Percentiles rank a stretch among this genome's conserved stretches.
These are phyloP conservation scores for Podila minutissima DNA, from an alignment of 192 early-diverging fungal genomes.

Conservation along the genomic window DNA sequence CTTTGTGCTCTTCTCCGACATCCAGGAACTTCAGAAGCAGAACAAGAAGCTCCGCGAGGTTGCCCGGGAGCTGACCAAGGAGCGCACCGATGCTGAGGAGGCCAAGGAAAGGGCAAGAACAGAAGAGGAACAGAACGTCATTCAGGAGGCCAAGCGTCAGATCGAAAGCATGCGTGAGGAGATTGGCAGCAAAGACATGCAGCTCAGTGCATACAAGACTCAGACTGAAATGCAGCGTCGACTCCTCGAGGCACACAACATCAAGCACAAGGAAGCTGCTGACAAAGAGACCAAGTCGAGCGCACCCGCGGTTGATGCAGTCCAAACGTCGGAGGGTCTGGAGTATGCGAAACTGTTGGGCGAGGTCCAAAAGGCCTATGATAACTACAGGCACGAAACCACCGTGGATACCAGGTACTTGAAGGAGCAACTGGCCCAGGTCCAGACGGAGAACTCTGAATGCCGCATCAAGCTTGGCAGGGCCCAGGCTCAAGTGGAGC, in stretches of 20 bases:
- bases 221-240: slow-evolving; percentile 69
- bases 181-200: slow-evolving; percentile 57
- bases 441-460: slow-evolving; percentile 65
- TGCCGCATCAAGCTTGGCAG: slow-evolving; percentile 71
- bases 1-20: slow-evolving; percentile 61
- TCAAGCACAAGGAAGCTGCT: not conserved
- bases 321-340: not conserved
- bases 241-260: slow-evolving; percentile 41
- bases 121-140: slow-evolving; percentile 55
- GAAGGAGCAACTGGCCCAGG: slow-evolving; percentile 59
- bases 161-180: slow-evolving; percentile 68
- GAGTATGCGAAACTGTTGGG: slow-evolving; percentile 58
- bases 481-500: slow-evolving; percentile 67
- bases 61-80: slow-evolving; percentile 64
- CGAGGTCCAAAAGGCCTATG: slow-evolving; percentile 69
- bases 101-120: slow-evolving; percentile 28
- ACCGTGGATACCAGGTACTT: slow-evolving; percentile 64
- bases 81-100: slow-evolving; percentile 60
- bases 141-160: slow-evolving; percentile 61
- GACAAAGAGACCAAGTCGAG: not conserved
- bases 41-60: slow-evolving; percentile 69
- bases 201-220: slow-evolving; percentile 59
- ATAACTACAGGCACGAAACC: slow-evolving; percentile 72
- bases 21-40: slow-evolving; percentile 66
- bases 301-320: not conserved